Conservation (phyloP, 1,139 yeast species). For the Debaryomycetaceae sp. region DNA sequence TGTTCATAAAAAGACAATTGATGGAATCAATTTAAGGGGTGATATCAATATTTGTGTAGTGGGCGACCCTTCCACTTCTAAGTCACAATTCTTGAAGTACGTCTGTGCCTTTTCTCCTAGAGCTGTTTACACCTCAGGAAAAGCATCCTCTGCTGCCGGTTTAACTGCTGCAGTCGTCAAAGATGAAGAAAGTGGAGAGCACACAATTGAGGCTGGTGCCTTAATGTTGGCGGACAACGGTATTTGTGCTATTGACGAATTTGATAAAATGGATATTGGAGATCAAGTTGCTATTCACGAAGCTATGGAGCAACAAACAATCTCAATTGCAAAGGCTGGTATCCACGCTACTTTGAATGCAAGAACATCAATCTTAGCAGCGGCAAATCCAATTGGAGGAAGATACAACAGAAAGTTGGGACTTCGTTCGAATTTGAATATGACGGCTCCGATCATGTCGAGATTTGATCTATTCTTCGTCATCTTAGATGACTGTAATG, state of each 20-base stretch:
- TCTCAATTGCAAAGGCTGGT: conserved; percentile 97
- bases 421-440: conserved; percentile 79
- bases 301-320: conserved; percentile 99
- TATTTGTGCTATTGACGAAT: conserved; percentile 97
- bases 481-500: conserved; percentile 92
- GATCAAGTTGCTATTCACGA: conserved; percentile 99
- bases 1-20: conserved; percentile 90
- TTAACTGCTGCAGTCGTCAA: conserved; percentile 96
- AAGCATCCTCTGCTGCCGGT: conserved; percentile 99
- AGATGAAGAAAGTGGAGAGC: conserved; percentile 97
- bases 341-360: conserved; percentile 97
- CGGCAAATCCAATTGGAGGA: conserved; percentile 97
- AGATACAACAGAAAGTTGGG: conserved; percentile 87
- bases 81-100: conserved; percentile 92
- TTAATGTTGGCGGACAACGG: conserved; percentile 98
- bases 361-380: conserved; percentile 91
- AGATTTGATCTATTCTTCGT: conserved; percentile 96
- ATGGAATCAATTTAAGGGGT: conserved; percentile 94
- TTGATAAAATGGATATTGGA: conserved; percentile 92
- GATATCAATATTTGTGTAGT: conserved; percentile 96
- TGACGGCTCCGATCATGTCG: conserved; percentile 99
- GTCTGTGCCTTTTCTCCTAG: conserved; percentile 91
- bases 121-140: conserved; percentile 96
- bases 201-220: conserved; percentile 98
- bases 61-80: conserved; percentile 98